Conservation (phyloP, 2,329 filamentous ascomycete species). For the Fusarium subglutinans region DNA sequence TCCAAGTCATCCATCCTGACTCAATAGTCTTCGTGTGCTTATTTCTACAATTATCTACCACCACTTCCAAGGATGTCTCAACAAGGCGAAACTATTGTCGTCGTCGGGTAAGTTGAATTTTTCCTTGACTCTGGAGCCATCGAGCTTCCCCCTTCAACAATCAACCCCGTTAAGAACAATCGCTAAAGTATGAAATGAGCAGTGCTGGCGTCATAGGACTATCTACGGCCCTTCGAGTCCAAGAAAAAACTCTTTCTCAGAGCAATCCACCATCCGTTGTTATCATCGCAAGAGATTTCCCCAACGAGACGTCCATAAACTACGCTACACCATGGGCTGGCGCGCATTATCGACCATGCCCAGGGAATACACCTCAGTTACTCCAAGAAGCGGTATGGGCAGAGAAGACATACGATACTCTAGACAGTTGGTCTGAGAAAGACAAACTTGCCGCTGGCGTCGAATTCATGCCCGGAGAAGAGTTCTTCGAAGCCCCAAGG, state of each 20-base stretch:
- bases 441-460: neutral
- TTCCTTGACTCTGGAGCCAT: neutral
- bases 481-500: neutral
- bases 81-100: neutral
- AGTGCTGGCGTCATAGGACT: conserved; percentile 4
- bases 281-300: neutral
- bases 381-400: neutral
- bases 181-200: neutral
- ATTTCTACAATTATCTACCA: rapidly evolving
- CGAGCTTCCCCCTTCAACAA: neutral
- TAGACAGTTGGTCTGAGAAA: neutral
- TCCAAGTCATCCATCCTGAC: rapidly evolving
- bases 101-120: neutral
- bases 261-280: neutral
- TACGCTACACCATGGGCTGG: conserved; percentile 9
- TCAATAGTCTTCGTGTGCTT: neutral
- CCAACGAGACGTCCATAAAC: neutral
- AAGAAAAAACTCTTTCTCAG: neutral
- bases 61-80: neutral
- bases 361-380: neutral
- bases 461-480: neutral
- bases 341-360: conserved; percentile 4
- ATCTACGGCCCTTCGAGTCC: neutral
- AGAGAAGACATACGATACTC: neutral
- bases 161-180: rapidly evolving